Base-by-base conservation (phyloP, 306 rosid genomes). In the Quercus alba region DNA sequence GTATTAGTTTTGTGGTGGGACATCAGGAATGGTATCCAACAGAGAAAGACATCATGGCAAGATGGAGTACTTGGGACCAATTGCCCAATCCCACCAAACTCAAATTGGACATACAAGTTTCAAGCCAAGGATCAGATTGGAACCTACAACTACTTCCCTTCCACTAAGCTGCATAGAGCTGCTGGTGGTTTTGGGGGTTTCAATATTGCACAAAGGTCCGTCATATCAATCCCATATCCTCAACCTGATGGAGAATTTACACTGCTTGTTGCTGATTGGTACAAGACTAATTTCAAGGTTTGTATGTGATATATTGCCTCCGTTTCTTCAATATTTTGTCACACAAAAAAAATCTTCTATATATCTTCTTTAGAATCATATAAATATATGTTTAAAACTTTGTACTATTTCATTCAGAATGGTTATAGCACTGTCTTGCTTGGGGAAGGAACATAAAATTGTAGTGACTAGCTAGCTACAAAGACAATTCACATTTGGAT, bases 41-140 rank as follows among this genome's bases (percentile, higher is more conserved):
- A 87, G 76, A 86, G 97, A 77, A 91, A 76, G 76, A 88, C 91
- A 1, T 38, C 94, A 44, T 94, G 98, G 97, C 87, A 94, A 84
- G 97, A 94, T 74, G 98, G 98, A 30, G 95, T 91, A 6, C 75
- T 91, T 10, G 98, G 97, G 75, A 94, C 97, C 4, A 91, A 94
- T 75, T 94, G 98, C 63, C 91, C 98, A 1, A 92, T 94, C 20
- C 97, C 94, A 74, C 97, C 94, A 1, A 91, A 90, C 33, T 11
- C 89, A n/a, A 94, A 88, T 44, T 94, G 97, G 95, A 91, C 92
- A 38, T 94, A 92, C 90, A 87, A 85, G 77, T 92, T 94, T 79
- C 98, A 94, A 75, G 62, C 81, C 0, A 94, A 94, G 74, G 98
- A 94, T 80, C 98, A 92, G 85, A 82, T 94, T 28, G 98, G 98